These are phyloP conservation scores for Phyllosticta citribraziliensis DNA, from an alignment of 2,329 filamentous ascomycete species.

Conservation along the genomic window DNA sequence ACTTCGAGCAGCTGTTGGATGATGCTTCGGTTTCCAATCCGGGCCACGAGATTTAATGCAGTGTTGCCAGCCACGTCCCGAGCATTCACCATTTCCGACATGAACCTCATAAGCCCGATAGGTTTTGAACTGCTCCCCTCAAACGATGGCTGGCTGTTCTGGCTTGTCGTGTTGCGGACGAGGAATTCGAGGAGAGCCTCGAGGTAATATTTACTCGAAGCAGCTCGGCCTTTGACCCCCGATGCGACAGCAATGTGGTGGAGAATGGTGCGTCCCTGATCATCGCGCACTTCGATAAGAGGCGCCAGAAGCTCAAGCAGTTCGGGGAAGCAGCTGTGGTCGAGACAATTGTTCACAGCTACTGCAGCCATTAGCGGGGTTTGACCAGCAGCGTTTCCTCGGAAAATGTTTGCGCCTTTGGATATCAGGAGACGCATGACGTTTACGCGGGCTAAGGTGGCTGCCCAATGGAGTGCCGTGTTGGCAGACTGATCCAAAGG, in stretches of 20 bases:
- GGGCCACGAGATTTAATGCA: conserved; percentile 82
- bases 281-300: conserved; percentile 83
- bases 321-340: conserved; percentile 82
- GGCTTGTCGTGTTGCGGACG: conserved; percentile 55
- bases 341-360: conserved; percentile 86
- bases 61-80: conserved; percentile 93
- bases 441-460: conserved; percentile 77
- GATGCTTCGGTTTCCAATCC: conserved; percentile 87
- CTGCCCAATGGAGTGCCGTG: conserved; percentile 92
- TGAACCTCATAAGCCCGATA: conserved; percentile 85
- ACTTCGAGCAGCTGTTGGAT: conserved; percentile 96
- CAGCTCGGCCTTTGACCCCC: conserved; percentile 84
- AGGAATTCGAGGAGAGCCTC: conserved; percentile 92
- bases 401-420: conserved; percentile 76
- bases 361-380: conserved; percentile 90
- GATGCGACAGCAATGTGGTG: conserved; percentile 96
- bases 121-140: conserved; percentile 56
- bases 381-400: conserved; percentile 82
- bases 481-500: conserved; percentile 84
- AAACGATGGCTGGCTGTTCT: conserved; percentile 22
- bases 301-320: conserved; percentile 79
- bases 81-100: conserved; percentile 93
- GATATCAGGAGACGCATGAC: conserved; percentile 72
- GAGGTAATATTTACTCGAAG: conserved; percentile 89
- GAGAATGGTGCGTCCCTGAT: conserved; percentile 80